These are phyloP conservation scores for Lachnellula arida DNA, from an alignment of 2,329 filamentous ascomycete species.

Conservation along the genomic window DNA sequence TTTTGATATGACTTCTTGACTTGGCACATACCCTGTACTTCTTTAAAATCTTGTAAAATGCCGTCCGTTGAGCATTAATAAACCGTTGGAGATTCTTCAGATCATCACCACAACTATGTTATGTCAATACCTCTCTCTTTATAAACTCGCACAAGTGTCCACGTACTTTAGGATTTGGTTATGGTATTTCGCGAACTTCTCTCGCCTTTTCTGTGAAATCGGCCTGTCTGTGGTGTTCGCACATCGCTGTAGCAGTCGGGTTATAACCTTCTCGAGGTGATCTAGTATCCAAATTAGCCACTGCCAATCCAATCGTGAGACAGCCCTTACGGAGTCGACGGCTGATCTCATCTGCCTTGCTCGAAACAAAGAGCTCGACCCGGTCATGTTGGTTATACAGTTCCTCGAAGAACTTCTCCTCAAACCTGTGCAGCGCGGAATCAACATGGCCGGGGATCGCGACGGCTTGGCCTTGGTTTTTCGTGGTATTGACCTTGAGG, in stretches of 20 bases:
- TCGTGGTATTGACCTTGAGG: constrained; percentile 75
- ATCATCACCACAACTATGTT: constrained; percentile 62
- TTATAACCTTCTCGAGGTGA: constrained; percentile 21
- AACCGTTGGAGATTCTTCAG: constrained; percentile 68
- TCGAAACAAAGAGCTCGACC: constrained; percentile 71
- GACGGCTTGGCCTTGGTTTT: constrained; percentile 63
- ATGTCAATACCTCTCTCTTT: constrained; percentile 6
- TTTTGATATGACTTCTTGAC: not conserved
- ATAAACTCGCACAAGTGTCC: not conserved
- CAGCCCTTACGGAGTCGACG: constrained; percentile 57
- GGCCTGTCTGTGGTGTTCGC: constrained; percentile 19
- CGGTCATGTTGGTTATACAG: constrained; percentile 72
- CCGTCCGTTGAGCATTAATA: constrained; percentile 66
- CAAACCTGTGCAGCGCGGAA: constrained; percentile 55
- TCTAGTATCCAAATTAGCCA: constrained; percentile 17
- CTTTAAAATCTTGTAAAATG: constrained; percentile 78
- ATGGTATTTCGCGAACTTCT: constrained; percentile 29
- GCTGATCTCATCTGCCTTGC: constrained; percentile 74
- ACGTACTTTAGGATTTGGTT: constrained; percentile 27
- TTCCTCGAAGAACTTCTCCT: constrained; percentile 66
- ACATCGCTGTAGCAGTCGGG: constrained; percentile 24
- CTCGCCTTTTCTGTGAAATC: constrained; percentile 24
- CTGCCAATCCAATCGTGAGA: not conserved
- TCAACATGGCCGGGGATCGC: constrained; percentile 69
- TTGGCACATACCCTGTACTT: constrained; percentile 62